Evolutionary conservation across 345 rosid species (phyloP), one percentile per base, ranked within the genome.

Genomic region (Eucalyptus regnans): DNA sequence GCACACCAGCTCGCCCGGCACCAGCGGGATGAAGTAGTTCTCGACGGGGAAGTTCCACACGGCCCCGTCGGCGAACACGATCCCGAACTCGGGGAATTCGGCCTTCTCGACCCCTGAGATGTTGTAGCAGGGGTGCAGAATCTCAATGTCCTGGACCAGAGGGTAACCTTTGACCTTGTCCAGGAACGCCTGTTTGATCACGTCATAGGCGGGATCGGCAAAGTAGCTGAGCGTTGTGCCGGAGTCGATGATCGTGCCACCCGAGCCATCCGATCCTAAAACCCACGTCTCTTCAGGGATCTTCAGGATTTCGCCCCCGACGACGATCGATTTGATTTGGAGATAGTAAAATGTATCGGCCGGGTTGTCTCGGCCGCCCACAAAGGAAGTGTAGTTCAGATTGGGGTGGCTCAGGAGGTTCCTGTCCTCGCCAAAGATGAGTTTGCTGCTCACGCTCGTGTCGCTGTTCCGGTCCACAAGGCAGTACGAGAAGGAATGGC

Each of bases 151-250:
- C 86, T 93, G 88, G 1, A 93, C 90, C 1, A 94, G 60, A 0
- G 95, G 95, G 86, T 96, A 97, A 15, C 93, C 94, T 91, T 92
- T 96, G 31, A 94, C 92, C 90, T 94, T 94, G 90, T 90, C 93
- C 12, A 93, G 87, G 88, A 97, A 94, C 89, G 97, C 97, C 49
- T 95, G 92, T 89, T 89, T 94, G 89, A 96, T 96, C 27, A 92
- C 90, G 43, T 91, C 90, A 86, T 95, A 96, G 41, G 96, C 96
- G 12, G 99, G 99, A 9, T 96, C 97, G 0, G 98, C 92, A 52
- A 97, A 96, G 88, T 97, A 97, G 91, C 95, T 96, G 3, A 97
- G 94, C 1, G 99, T 97, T 7, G 99, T 95, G 25, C 99, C 99
- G 0, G 99, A 96, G 90, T 97, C 99, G 13, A 96, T 93, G 93